These are phyloP conservation scores for Apostasia ramifera DNA, from an alignment of 106 monocot genomes.

Conservation along the genomic window DNA sequence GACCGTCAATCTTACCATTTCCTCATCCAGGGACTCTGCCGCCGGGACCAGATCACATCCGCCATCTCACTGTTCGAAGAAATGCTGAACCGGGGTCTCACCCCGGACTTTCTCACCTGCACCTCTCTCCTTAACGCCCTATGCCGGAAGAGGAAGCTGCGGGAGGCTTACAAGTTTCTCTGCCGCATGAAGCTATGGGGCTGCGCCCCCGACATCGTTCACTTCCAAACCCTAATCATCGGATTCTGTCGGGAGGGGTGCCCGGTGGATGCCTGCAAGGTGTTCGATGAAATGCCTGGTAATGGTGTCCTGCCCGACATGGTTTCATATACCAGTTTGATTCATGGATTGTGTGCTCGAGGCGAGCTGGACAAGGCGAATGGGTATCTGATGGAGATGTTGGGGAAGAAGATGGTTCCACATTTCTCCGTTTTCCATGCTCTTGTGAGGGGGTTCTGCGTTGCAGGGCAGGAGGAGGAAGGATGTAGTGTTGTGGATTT, in stretches of 20 bases:
- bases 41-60: slow-evolving; percentile 53
- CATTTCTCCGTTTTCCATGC: slow-evolving; percentile 84
- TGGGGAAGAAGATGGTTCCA: slow-evolving; percentile 44
- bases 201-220: slow-evolving; percentile 67
- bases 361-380: slow-evolving; percentile 55
- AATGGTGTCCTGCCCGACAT: slow-evolving; percentile 51
- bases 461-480: slow-evolving; percentile 55
- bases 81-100: slow-evolving; percentile 74
- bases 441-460: slow-evolving; percentile 61
- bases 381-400: slow-evolving; percentile 63
- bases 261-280: slow-evolving; percentile 65
- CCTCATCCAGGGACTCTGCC: slow-evolving; percentile 72
- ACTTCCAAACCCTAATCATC: slow-evolving; percentile 71
- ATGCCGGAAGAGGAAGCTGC: slow-evolving; percentile 66
- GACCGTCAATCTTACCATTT: slow-evolving; percentile 54
- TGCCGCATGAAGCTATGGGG: slow-evolving; percentile 80
- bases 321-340: slow-evolving; percentile 45
- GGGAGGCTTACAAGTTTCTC: slow-evolving; percentile 79
- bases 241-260: slow-evolving; percentile 74
- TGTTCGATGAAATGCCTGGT: slow-evolving; percentile 69
- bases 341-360: slow-evolving; percentile 53
- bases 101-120: slow-evolving; percentile 49
- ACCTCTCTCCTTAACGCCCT: slow-evolving; percentile 79
- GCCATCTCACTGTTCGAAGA: slow-evolving; percentile 74
- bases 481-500: slow-evolving; percentile 29